These are phyloP conservation scores for Coemansia sp. DNA, from an alignment of 192 early-diverging fungal genomes.

Conservation along the genomic window DNA sequence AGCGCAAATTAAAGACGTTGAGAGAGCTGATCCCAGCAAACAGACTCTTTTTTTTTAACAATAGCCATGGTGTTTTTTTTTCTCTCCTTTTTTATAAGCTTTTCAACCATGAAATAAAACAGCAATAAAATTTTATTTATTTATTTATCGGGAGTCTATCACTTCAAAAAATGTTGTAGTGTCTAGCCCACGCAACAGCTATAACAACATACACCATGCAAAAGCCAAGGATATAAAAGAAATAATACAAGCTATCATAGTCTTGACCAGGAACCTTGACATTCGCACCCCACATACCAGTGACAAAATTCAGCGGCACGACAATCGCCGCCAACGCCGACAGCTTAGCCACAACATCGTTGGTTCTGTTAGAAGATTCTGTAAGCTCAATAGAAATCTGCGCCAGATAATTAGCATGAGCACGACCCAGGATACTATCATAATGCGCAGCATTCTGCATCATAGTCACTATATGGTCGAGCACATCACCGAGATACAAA, in stretches of 20 bases:
- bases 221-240: constrained; percentile 45
- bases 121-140: too few species aligned
- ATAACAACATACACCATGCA: constrained; percentile 40
- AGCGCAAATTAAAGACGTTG: not conserved
- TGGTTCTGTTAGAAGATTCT: constrained; percentile 76
- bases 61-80: too few species aligned
- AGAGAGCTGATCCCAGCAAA: too few species aligned
- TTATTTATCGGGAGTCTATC: too few species aligned
- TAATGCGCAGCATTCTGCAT: constrained; percentile 75
- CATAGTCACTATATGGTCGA: constrained; percentile 80
- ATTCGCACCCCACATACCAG: constrained; percentile 70
- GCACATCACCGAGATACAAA: constrained; percentile 77
- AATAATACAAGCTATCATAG: constrained; percentile 41
- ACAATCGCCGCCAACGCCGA: constrained; percentile 87
- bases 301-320: constrained; percentile 87
- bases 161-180: constrained; percentile 40
- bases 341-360: constrained; percentile 84
- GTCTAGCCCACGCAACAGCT: constrained; percentile 34
- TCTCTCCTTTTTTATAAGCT: not conserved
- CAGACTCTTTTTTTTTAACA: too few species aligned
- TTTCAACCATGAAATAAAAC: not conserved
- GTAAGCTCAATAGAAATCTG: constrained; percentile 77
- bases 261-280: constrained; percentile 56
- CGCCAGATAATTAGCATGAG: constrained; percentile 75
- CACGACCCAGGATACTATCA: constrained; percentile 68